phyloP scores from a whole-genome alignment of 176 grass and related monocot species.

The Tillandsia leiboldiana region DNA sequence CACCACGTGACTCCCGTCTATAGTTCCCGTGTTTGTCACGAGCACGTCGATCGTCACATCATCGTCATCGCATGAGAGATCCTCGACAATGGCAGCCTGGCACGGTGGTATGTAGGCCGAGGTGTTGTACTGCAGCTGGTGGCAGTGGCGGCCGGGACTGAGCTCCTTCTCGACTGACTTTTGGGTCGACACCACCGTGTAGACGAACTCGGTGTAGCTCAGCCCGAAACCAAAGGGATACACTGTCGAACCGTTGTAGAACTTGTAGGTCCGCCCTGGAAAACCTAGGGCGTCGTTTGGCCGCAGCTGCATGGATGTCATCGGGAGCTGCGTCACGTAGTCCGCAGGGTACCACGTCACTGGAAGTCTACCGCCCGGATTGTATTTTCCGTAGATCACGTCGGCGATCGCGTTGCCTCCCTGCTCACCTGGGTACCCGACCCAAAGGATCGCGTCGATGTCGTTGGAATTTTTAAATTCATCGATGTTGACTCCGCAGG shows the following conservation, averaged over 20 bases:
- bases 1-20: constrained; percentile 62
- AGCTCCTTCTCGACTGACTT: constrained; percentile 5
- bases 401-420: constrained; percentile 55
- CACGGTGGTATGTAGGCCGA: background rate
- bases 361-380: constrained; percentile 58
- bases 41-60: constrained; percentile 6
- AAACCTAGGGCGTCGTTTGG: constrained; percentile 38
- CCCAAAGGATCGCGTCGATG: constrained; percentile 67
- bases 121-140: constrained; percentile 5
- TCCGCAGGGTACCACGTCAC: constrained; percentile 78
- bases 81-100: too few species aligned
- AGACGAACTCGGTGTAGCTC: constrained; percentile 70
- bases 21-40: constrained; percentile 48
- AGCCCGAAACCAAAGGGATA: constrained; percentile 68
- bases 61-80: too few species aligned
- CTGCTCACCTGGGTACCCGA: constrained; percentile 61
- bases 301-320: constrained; percentile 85
- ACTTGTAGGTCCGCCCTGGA: constrained; percentile 72
- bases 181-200: background rate
- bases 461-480: constrained; percentile 40
- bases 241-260: constrained; percentile 50
- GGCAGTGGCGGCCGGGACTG: background rate
- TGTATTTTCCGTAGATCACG: constrained; percentile 64
- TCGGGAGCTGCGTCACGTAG: constrained; percentile 40
- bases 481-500: constrained; percentile 49